Evolutionary conservation across 73 alveolate species (phyloP), one percentile per base, ranked within the genome.

Genomic region (Durusdinium trenchii): DNA sequence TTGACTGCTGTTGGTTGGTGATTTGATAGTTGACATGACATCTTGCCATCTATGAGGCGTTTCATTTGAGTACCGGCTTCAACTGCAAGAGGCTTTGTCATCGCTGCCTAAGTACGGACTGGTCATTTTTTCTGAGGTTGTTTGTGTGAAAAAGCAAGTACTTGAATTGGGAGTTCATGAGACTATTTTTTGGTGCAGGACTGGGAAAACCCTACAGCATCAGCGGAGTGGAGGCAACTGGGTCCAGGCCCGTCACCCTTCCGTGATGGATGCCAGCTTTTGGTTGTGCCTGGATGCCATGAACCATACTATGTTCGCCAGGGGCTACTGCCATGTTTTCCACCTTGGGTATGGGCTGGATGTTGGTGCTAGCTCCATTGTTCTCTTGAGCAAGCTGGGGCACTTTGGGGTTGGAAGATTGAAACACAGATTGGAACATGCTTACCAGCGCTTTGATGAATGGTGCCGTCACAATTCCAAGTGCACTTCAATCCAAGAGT

Each of bases 191-290:
- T 60, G 4, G n/a, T 2, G 73, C 85, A 75, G 85, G 85, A 75
- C 6, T 75, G 85, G 85, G 85, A 75, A 75, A 38, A 36, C 36
- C 85, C 85, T n/a, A 16, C 51, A 38, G 0, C 20, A 14, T 38
- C 85, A n/a, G 85, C 85, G 20, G 85, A 50, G 32, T 75, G 85
- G 85, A 12, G 51, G 35, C 36, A 36, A 30, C 32, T 10, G 50
- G 85, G 85, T n/a, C 85, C 50, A 38, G 85, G 85, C 16, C 85
- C 85, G 35, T 16, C 40, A 50, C 85, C 85, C 38, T 75, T 75
- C 54, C 36, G 35, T 40, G 32, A 32, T 16, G 54, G 85, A 52
- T 38, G 50, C 42, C 46, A 23, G 16, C 42, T 75, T 32, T 52
- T 75, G 54, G 42, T 6, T 23, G 85, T 75, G 30, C 85, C 85